phyloP scores from a whole-genome alignment of 78 protist species.

The Dictyostelium citrinum region DNA sequence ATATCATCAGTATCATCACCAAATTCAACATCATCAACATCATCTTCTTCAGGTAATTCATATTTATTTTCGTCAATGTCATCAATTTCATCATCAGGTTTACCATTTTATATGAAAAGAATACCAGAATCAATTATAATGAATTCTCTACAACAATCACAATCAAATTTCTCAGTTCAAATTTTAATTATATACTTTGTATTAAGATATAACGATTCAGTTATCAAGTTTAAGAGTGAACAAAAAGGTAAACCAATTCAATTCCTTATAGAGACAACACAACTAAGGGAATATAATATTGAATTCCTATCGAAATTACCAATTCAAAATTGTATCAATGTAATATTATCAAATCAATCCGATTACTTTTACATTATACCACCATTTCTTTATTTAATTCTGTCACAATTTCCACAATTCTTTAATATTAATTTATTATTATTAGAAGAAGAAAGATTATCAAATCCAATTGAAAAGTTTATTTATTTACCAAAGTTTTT shows the following conservation, averaged over 20 bases:
- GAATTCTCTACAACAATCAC: not conserved
- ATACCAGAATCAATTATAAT: slow-evolving; percentile 6
- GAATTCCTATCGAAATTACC: slow-evolving; percentile 67
- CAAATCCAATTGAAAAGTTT: slow-evolving; percentile 15
- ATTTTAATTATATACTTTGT: slow-evolving; percentile 35
- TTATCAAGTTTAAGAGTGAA: slow-evolving; percentile 32
- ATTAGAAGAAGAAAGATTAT: slow-evolving; percentile 26
- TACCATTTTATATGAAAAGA: slow-evolving; percentile 70
- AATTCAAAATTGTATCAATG: slow-evolving; percentile 35
- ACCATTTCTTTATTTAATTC: slow-evolving; percentile 45
- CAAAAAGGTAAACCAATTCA: not conserved
- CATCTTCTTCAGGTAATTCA: not conserved
- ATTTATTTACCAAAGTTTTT: not conserved
- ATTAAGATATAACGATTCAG: slow-evolving; percentile 35
- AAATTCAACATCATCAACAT: not conserved
- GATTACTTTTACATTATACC: slow-evolving; percentile 62
- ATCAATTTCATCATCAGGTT: not conserved
- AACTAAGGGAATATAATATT: slow-evolving; percentile 22
- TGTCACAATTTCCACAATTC: slow-evolving; percentile 58
- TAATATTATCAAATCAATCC: slow-evolving; percentile 1
- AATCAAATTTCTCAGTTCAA: not conserved
- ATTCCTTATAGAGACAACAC: slow-evolving; percentile 28
- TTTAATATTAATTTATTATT: slow-evolving; percentile 34
- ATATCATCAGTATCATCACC: not conserved
- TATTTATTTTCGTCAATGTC: not conserved